Base-by-base conservation (phyloP, 2,329 filamentous ascomycete species). In the Xylaria sp. region DNA sequence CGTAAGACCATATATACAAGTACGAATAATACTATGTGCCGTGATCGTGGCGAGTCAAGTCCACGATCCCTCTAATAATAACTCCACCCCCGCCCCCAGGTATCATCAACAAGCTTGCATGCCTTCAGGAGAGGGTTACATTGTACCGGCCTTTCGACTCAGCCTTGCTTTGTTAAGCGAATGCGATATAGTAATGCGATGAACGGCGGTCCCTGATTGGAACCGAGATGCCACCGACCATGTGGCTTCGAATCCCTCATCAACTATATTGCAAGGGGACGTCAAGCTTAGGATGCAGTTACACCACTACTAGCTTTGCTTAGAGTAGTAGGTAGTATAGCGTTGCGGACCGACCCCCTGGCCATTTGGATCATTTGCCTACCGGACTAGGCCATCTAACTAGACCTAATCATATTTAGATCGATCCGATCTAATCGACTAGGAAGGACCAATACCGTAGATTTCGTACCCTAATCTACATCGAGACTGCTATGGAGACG, bases 151-250 rank as follows among this genome's bases (percentile, higher is more conserved):
- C 38, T 46, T 38, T 40, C 54, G 20, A 40, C 63, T 65, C 63
- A 56, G 57, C 57, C 63, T 38, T 15, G 33, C 17, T 15, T 11
- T 36, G 10, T 38, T n/a, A 7, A 6, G 31, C 20, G 20, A 28
- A n/a, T 20, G 51, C 6, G n/a, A 7, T 46, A 44, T 44, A n/a
- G 17, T n/a, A 57, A 9, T 36, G 20, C n/a, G n/a, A 46, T 15
- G n/a, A 11, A 15, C 3, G 15, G 33, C 23, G 23, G 56, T 44
- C 11, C 36, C 36, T 54, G 2, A 31, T 65, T 53, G 54, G 54
- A n/a, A 56, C 62, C 54, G 54, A 65, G 36, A 65, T 65, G 56
- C 31, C 36, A 53, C 63, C 56, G 63, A 40, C 40, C 20, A 46
- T 48, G 17, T 26, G 28, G 40, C 5, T 63, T 28, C 15, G 28